Evolutionary conservation across 495 filamentous ascomycete species (phyloP).

Genomic region (Xylaria intraflava): DNA sequence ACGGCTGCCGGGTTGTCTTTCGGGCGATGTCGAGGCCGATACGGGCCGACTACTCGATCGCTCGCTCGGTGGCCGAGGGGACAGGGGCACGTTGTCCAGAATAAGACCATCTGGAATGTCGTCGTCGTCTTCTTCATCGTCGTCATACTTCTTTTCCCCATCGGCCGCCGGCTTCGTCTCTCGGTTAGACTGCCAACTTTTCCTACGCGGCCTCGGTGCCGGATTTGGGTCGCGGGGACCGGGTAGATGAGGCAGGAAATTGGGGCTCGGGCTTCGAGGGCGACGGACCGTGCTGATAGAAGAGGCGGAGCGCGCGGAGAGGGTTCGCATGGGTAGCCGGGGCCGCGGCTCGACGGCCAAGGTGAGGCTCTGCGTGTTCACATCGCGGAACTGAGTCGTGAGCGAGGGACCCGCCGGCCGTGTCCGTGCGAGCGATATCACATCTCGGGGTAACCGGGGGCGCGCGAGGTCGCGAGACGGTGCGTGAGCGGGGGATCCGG

Average conservation of each 20-base stretch:
- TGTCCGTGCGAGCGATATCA: slow-evolving; percentile 15
- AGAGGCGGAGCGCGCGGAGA: slow-evolving; percentile 30
- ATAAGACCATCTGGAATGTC: slow-evolving; percentile 89
- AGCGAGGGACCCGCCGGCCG: slow-evolving; percentile 14
- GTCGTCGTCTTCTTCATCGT: slow-evolving; percentile 78
- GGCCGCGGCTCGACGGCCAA: slow-evolving; percentile 19
- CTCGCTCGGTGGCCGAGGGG: slow-evolving; percentile 67
- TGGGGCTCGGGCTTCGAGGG: slow-evolving; percentile 37
- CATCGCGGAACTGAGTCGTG: slow-evolving; percentile 21
- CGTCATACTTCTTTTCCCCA: slow-evolving; percentile 76
- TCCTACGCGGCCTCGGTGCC: slow-evolving; percentile 42
- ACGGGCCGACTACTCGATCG: slow-evolving; percentile 46
- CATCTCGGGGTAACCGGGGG: slow-evolving; percentile 16
- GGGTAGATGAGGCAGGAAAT: slow-evolving; percentile 26
- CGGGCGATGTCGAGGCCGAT: slow-evolving; percentile 52
- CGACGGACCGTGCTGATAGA: slow-evolving; percentile 20
- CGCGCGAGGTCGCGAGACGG: slow-evolving; percentile 23
- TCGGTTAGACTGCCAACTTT: slow-evolving; percentile 63
- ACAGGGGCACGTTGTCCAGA: slow-evolving; percentile 92
- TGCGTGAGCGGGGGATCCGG: slow-evolving; percentile 17
- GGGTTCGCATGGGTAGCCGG: slow-evolving; percentile 29
- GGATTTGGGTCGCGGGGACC: slow-evolving; percentile 37
- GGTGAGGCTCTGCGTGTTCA: slow-evolving; percentile 21
- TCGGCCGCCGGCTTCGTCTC: slow-evolving; percentile 71
- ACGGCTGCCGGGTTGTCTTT: slow-evolving; percentile 43